phyloP scores from a whole-genome alignment of 2,329 filamentous ascomycete species.

The Aspergillus luchuensis region DNA sequence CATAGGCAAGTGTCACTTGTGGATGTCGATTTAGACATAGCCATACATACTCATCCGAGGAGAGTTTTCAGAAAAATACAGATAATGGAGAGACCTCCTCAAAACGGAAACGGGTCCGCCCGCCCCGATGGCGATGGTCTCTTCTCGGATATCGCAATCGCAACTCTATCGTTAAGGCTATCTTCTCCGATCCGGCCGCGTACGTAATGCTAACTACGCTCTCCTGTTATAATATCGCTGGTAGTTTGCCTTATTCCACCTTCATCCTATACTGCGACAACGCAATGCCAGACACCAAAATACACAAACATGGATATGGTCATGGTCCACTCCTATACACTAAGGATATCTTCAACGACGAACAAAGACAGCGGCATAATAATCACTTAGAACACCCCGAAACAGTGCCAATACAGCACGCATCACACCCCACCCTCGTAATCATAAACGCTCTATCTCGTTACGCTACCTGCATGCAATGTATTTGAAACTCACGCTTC shows the following conservation, averaged over 20 bases:
- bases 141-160: not conserved
- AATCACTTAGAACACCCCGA: not conserved
- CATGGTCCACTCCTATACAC: constrained; percentile 9
- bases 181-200: not conserved
- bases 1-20: too few species aligned
- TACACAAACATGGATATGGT: not conserved
- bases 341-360: constrained; percentile 1
- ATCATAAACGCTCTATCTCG: constrained; percentile 14
- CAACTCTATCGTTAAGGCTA: not conserved
- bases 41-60: not conserved
- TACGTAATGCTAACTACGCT: constrained; percentile 2
- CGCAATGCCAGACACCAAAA: too few species aligned
- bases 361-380: constrained; percentile 2
- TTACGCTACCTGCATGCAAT: constrained; percentile 9
- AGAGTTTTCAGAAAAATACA: not conserved
- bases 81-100: not conserved
- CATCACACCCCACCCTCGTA: not conserved
- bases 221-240: not conserved
- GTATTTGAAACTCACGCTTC: constrained; percentile 13
- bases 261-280: not conserved
- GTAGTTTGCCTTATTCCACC: not conserved
- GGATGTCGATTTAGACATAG: not conserved
- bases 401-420: not conserved
- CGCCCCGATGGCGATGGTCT: not conserved
- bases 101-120: not conserved